These are phyloP conservation scores for Thalassiosira exigua DNA, from an alignment of 352 stramenopile species.

Conservation along the genomic window DNA sequence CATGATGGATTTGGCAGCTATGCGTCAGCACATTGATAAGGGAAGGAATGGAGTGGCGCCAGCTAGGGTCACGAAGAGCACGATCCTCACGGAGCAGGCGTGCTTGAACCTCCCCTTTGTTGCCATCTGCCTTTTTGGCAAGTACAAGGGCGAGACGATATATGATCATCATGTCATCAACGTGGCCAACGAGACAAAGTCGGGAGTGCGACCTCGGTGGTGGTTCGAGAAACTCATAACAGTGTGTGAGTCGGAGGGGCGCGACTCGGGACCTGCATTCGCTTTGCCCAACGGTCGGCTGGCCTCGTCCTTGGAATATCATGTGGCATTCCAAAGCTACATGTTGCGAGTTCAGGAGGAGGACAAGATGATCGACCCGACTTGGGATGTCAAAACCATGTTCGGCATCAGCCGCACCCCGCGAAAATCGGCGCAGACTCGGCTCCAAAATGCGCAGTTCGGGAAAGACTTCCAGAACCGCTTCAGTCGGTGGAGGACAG, in stretches of 20 bases:
- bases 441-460: constrained; percentile 10
- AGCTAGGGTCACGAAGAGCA: background rate
- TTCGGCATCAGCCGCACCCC: constrained; percentile 17
- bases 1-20: constrained; percentile 17
- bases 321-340: constrained; percentile 14
- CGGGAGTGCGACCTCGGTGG: constrained; percentile 32
- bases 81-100: constrained; percentile 3
- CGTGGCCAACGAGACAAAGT: constrained; percentile 25
- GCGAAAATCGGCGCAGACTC: constrained; percentile 9
- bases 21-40: background rate
- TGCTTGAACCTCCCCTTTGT: constrained; percentile 19
- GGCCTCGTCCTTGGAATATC: constrained; percentile 1
- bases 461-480: constrained; percentile 5
- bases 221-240: constrained; percentile 41
- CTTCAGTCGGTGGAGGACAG: constrained; percentile 39
- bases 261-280: constrained; percentile 18
- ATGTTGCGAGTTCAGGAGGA: constrained; percentile 15
- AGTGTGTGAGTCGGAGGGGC: constrained; percentile 19
- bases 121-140: constrained; percentile 16
- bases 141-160: constrained; percentile 45
- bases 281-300: background rate
- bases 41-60: constrained; percentile 16
- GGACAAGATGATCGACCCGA: background rate
- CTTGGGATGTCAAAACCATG: constrained; percentile 5
- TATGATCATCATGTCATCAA: constrained; percentile 24